A percentile compares a stretch with the other conserved stretches of the same genome.
Conservation (phyloP, 2,329 filamentous ascomycete genomes). For the Coniella vitis region DNA sequence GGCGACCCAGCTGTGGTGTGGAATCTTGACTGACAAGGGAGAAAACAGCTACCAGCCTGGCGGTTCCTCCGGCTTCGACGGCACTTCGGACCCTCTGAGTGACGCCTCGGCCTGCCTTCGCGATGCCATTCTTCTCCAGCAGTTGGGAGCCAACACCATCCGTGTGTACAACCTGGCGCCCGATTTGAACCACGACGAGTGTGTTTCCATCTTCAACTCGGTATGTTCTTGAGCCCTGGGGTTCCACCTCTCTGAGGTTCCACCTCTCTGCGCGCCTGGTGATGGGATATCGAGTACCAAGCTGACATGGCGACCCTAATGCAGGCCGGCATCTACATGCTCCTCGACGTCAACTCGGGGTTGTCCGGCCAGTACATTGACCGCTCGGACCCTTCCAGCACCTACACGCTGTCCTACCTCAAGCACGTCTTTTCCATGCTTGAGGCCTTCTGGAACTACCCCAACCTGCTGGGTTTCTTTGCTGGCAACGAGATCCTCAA, state of each 20-base stretch:
- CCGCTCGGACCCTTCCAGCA: slow-evolving; percentile 43
- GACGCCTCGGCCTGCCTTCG: slow-evolving; percentile 39
- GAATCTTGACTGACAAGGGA: slow-evolving; percentile 8
- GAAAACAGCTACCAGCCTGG: slow-evolving; percentile 48
- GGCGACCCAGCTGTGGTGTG: too few relatives aligned
- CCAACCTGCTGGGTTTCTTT: slow-evolving; percentile 59
- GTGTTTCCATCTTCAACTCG: slow-evolving; percentile 54
- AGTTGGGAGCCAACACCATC: slow-evolving; percentile 52
- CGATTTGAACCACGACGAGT: slow-evolving; percentile 52
- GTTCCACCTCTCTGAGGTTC: too few relatives aligned
- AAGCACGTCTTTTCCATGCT: slow-evolving; percentile 54
- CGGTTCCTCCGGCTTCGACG: slow-evolving; percentile 50
- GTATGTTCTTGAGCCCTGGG: not conserved
- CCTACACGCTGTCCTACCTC: slow-evolving; percentile 40
- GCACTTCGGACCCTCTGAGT: slow-evolving; percentile 27
- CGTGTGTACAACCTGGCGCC: slow-evolving; percentile 58
- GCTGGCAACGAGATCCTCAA: slow-evolving; percentile 70
- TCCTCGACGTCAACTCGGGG: slow-evolving; percentile 56
- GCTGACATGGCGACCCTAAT: not conserved
- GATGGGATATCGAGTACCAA: not conserved
- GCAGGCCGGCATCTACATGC: slow-evolving; percentile 30
- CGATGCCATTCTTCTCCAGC: slow-evolving; percentile 51
- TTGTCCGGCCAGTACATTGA: slow-evolving; percentile 46
- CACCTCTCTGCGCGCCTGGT: not conserved
- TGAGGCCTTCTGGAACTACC: slow-evolving; percentile 54